Percentiles rank a stretch among this genome's conserved stretches.
Conservation (phyloP, 1,284 basidiomycete genomes). For the Dichomitus squalens region DNA sequence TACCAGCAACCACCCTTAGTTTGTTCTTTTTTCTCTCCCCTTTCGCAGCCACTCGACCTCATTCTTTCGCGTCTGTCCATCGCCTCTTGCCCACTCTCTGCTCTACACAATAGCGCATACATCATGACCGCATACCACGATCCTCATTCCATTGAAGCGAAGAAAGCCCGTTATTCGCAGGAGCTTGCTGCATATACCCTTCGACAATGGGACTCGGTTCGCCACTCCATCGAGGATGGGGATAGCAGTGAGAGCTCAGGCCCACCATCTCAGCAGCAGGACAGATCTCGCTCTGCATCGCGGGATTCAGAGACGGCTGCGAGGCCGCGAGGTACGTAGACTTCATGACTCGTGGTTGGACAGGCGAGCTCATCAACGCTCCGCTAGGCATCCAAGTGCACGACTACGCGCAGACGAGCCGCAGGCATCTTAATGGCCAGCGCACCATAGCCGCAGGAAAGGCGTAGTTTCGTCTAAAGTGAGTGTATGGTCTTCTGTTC, state of each 20-base stretch:
- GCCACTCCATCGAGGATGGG: conserved; percentile 30
- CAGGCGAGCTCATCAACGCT: conserved; percentile 3
- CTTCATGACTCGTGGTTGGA: neutral
- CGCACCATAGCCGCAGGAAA: conserved; percentile 16
- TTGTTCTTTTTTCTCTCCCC: neutral
- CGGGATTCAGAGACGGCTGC: conserved; percentile 12
- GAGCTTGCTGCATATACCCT: conserved; percentile 62
- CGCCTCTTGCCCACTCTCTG: neutral
- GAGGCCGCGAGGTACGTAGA: conserved; percentile 22
- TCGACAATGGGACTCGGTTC: conserved; percentile 51
- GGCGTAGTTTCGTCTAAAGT: conserved; percentile 1
- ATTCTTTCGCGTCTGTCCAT: neutral
- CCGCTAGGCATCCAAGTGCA: conserved; percentile 30
- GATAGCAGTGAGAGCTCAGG: conserved; percentile 10
- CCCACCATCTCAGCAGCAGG: neutral
- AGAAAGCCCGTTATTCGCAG: conserved; percentile 54
- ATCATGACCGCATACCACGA: conserved; percentile 28
- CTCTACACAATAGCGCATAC: neutral
- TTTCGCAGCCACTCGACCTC: neutral
- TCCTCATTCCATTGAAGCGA: conserved; percentile 40
- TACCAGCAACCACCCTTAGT: neutral
- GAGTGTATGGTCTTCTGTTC: neutral
- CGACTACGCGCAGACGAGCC: conserved; percentile 30
- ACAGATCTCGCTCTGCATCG: conserved; percentile 6
- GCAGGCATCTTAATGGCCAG: conserved; percentile 21